A percentile compares a stretch with the other conserved stretches of the same genome.
Evolutionary conservation across 441 rosid species (phyloP).

Genomic region (Gossypium lobatum): DNA sequence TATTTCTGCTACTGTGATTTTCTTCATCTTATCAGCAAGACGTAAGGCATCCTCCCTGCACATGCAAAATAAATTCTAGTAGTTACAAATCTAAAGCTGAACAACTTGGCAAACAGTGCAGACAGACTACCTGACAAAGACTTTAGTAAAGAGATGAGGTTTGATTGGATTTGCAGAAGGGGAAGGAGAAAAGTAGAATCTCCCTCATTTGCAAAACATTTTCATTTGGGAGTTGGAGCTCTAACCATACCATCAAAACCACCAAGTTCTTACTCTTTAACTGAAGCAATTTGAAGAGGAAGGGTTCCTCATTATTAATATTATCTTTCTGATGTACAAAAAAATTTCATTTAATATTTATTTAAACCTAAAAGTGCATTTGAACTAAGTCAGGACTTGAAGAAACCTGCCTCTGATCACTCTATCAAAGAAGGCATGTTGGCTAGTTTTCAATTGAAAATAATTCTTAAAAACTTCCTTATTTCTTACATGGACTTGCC

Average conservation of each 20-base stretch:
- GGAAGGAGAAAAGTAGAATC: neutral
- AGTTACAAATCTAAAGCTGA: neutral
- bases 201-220: slow-evolving; percentile 2
- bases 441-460: neutral
- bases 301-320: neutral
- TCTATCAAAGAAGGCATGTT: neutral
- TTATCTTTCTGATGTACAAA: neutral
- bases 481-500: neutral
- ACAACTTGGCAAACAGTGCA: neutral
- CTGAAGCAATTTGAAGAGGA: neutral
- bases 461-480: neutral
- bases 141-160: neutral
- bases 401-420: neutral
- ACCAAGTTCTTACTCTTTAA: neutral
- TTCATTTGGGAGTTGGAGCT: neutral
- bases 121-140: neutral
- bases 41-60: slow-evolving; percentile 64
- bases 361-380: neutral
- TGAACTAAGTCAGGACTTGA: neutral
- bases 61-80: slow-evolving; percentile 8
- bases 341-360: neutral
- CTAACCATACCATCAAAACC: neutral
- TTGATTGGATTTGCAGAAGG: neutral
- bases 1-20: slow-evolving; percentile 76
- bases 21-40: slow-evolving; percentile 73